Evolutionary conservation across 164 flowering plant genomes (phyloP).

Genomic region (Stephania yunnanensis): DNA sequence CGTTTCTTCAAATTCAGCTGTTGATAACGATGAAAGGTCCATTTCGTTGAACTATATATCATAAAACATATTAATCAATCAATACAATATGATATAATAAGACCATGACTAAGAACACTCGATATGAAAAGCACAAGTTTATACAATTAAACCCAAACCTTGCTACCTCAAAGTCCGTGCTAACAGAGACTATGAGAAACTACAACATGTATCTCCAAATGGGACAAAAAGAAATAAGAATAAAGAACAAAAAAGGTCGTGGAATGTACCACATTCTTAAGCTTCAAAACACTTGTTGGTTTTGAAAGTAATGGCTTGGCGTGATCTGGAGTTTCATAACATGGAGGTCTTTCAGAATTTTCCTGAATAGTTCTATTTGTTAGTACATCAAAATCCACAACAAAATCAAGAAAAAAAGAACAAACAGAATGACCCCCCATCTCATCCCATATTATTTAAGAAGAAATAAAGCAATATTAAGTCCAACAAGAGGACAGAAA

Average conservation of each 20-base stretch:
- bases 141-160: too few species aligned
- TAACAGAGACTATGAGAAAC: not conserved
- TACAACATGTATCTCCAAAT: not conserved
- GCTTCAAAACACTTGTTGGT: constrained; percentile 70
- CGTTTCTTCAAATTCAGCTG: constrained; percentile 60
- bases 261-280: constrained; percentile 71
- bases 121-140: not conserved
- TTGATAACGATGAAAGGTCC: constrained; percentile 42
- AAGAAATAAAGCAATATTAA: not conserved
- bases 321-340: constrained; percentile 65
- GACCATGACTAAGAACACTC: not conserved
- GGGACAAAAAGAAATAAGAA: not conserved
- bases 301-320: constrained; percentile 76
- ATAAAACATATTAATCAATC: not conserved
- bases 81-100: not conserved
- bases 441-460: not conserved
- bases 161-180: not conserved
- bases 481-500: not conserved
- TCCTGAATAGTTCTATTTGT: constrained; percentile 38
- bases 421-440: not conserved
- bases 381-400: constrained; percentile 3
- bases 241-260: constrained; percentile 3
- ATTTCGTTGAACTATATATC: constrained; percentile 46
- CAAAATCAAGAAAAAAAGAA: not conserved
- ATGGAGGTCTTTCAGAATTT: constrained; percentile 31